Evolutionary conservation across 257 asterid species (phyloP).

Genomic region (Pogostemon cablin): DNA sequence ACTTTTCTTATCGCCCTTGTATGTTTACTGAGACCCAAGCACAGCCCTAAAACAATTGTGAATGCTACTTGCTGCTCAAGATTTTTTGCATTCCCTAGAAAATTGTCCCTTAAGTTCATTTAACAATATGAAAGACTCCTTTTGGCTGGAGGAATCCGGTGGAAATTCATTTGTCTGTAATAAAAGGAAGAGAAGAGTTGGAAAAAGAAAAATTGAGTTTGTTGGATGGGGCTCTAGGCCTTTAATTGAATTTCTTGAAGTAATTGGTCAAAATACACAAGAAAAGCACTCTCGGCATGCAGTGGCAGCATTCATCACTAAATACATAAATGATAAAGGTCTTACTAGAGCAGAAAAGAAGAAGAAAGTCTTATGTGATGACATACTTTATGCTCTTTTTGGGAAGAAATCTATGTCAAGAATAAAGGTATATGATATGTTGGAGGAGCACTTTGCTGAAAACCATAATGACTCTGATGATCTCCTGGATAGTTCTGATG

Average conservation of each 20-base stretch:
- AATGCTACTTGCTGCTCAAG: constrained; percentile 24
- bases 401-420: constrained; percentile 62
- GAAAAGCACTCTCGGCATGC: constrained; percentile 56
- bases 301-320: constrained; percentile 51
- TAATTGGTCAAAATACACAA: constrained; percentile 67
- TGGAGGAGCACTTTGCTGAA: constrained; percentile 84
- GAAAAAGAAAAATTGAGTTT: constrained; percentile 57
- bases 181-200: constrained; percentile 67
- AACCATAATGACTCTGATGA: constrained; percentile 68
- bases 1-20: constrained; percentile 20
- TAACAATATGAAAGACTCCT: constrained; percentile 52
- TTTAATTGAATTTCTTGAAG: constrained; percentile 76
- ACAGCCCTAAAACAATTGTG: not conserved
- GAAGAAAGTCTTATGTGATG: constrained; percentile 75
- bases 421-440: constrained; percentile 57
- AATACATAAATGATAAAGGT: constrained; percentile 56
- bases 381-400: constrained; percentile 63
- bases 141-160: constrained; percentile 69
- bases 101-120: constrained; percentile 17
- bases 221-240: constrained; percentile 84
- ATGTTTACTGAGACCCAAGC: not conserved
- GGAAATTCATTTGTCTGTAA: constrained; percentile 36
- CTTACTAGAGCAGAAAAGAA: constrained; percentile 67
- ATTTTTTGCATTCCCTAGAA: constrained; percentile 28
- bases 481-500: constrained; percentile 52